A percentile compares a stretch with the other conserved stretches of the same genome.
Evolutionary conservation across 371 early-diverging fungal species (phyloP).

Genomic region (Apophysomyces sp.): DNA sequence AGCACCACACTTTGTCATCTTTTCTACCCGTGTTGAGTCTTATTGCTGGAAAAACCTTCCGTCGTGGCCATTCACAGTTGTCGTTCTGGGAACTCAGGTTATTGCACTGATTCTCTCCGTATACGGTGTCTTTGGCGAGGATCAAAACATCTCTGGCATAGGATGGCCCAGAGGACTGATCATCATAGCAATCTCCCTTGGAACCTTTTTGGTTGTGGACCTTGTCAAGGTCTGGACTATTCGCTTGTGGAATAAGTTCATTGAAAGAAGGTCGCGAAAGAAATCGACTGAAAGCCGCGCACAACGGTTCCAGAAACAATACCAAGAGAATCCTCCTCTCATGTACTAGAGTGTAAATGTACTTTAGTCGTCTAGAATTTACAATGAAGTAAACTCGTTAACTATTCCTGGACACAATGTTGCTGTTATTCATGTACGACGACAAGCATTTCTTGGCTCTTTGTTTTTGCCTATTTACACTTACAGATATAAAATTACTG

Average conservation of each 20-base stretch:
- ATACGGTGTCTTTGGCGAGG: slow-evolving; percentile 62
- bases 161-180: slow-evolving; percentile 58
- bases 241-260: slow-evolving; percentile 57
- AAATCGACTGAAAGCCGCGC: slow-evolving; percentile 7
- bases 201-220: slow-evolving; percentile 77
- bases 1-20: slow-evolving; percentile 95
- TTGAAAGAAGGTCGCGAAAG: neutral
- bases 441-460: no score
- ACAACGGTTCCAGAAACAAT: slow-evolving; percentile 9
- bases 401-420: no score
- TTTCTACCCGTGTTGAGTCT: slow-evolving; percentile 91
- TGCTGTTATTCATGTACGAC: no score
- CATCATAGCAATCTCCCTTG: slow-evolving; percentile 67
- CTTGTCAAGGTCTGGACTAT: slow-evolving; percentile 81
- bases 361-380: no score
- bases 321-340: slow-evolving; percentile 11
- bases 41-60: slow-evolving; percentile 89
- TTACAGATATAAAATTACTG: no score
- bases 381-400: no score
- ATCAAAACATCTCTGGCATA: slow-evolving; percentile 39
- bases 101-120: slow-evolving; percentile 88
- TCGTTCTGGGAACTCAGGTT: slow-evolving; percentile 88
- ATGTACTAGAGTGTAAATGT: slow-evolving; percentile 19
- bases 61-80: slow-evolving; percentile 73
- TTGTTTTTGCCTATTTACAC: no score